Conservation (phyloP, 1,139 yeast species). For the Yamadazyma buinensis region DNA sequence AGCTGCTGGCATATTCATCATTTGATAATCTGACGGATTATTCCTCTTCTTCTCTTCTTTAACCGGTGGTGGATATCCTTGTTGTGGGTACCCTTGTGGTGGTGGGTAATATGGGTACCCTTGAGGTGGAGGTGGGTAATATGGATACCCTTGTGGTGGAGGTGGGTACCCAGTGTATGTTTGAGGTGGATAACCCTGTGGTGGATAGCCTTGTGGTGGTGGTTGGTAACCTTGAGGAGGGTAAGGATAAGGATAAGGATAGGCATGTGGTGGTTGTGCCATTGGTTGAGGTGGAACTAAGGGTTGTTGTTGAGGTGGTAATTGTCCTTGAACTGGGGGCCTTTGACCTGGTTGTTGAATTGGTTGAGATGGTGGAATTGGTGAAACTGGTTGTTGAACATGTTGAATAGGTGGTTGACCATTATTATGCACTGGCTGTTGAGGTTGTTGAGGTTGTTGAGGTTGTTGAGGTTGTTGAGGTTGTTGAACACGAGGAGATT, state of each 20-base stretch:
- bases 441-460: neutral
- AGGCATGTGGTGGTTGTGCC: constrained; percentile 1
- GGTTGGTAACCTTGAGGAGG: constrained; percentile 1
- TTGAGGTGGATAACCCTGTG: constrained; percentile 6
- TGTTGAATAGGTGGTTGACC: constrained; percentile 7
- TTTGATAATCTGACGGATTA: constrained; percentile 24
- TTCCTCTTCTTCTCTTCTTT: constrained; percentile 5
- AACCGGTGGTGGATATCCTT: constrained; percentile 14
- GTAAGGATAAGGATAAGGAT: constrained; percentile 1
- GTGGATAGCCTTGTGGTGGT: constrained; percentile 5
- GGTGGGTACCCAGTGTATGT: constrained; percentile 6
- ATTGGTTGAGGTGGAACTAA: neutral
- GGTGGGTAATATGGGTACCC: constrained; percentile 12
- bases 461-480: constrained; percentile 6
- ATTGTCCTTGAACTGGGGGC: neutral
- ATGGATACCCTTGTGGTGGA: constrained; percentile 7
- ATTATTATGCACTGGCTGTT: neutral
- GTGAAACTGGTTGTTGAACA: neutral
- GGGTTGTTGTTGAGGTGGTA: constrained; percentile 1
- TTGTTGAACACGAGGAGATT: constrained; percentile 2
- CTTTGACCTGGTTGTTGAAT: constrained; percentile 2
- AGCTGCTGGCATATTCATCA: constrained; percentile 38
- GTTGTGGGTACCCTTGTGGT: constrained; percentile 16
- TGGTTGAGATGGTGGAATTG: neutral
- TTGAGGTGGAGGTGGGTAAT: constrained; percentile 11